Base-by-base conservation (phyloP, 306 rosid species). In the Oemleria cerasiformis region DNA sequence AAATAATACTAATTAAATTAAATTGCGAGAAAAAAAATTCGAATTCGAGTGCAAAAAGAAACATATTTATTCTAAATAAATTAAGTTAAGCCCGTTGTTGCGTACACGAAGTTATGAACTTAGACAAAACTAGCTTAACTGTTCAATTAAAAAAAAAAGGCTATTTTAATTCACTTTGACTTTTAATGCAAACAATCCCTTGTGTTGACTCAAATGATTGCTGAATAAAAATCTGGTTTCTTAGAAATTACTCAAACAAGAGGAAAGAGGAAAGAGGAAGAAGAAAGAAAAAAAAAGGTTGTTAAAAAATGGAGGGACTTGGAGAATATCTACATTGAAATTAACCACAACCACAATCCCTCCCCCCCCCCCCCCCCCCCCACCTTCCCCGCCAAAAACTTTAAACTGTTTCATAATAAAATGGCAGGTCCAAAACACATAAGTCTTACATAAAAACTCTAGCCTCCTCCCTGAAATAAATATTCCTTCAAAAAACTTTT, bases 171-270 rank as follows among this genome's bases (percentile, higher is more conserved):
- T 71, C 43, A 75, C 40, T 63, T 61, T 79, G 72, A 76, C 79
- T 83, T 79, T 82, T 75, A 36, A 75, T 5, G 71, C 67, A 17
- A 38, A 60, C 76, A 48, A 65, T 41, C 67, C 51, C 56, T 34
- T 20, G 23, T 75, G 85, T 79, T 75, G 81, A 82, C 86, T 69
- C 76, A 56, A 83, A 83, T 79, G 73, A 83, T 83, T 83, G 77
- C 16, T 19, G 56, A 73, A 63, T 79, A 61, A 53, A 71, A 65
- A 68, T 12, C 11, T 8, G 36, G 13, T 83, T 73, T 62, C 81
- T 76, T 79, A 54, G 39, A 58, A 62, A 58, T 68, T 64, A 79
- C 75, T 71, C 51, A 70, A 3, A 65, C 34, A 73, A 25, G 16
- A 7, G 34, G 21, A 5, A 54, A 25, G 16, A 7, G 34, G 21